Evolutionary conservation across 306 rosid genomes (phyloP).

Genomic region (Acacia acuminata): DNA sequence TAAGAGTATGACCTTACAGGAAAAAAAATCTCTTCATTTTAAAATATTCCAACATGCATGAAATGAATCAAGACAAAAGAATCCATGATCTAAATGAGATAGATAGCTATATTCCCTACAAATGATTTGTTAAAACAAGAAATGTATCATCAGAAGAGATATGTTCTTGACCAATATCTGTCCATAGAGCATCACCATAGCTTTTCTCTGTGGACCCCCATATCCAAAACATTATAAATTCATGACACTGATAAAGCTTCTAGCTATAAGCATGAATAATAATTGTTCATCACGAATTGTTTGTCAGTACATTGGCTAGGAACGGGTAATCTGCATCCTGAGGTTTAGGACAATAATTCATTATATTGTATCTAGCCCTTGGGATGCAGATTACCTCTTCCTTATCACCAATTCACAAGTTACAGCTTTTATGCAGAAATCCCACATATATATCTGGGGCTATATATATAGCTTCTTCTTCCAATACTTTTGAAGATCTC

Average conservation of each 20-base stretch:
- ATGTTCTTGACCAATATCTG: background rate
- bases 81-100: background rate
- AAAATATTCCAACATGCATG: too few relatives aligned
- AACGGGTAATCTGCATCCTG: slow-evolving; percentile 26
- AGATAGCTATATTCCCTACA: background rate
- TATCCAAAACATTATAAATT: background rate
- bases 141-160: background rate
- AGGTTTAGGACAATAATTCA: slow-evolving; percentile 33
- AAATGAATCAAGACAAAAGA: background rate
- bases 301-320: background rate
- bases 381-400: background rate
- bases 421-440: background rate
- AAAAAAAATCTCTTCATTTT: too few relatives aligned
- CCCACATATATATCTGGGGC: too few relatives aligned
- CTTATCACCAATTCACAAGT: background rate
- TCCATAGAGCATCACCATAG: background rate
- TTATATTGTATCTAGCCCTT: background rate
- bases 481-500: background rate
- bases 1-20: too few relatives aligned
- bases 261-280: background rate
- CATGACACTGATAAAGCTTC: background rate
- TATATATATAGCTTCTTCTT: background rate
- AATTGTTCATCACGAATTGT: background rate
- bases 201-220: background rate
- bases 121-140: background rate